Base-by-base conservation (phyloP, 73 alveolate genomes). In the Stentor roeselii region DNA sequence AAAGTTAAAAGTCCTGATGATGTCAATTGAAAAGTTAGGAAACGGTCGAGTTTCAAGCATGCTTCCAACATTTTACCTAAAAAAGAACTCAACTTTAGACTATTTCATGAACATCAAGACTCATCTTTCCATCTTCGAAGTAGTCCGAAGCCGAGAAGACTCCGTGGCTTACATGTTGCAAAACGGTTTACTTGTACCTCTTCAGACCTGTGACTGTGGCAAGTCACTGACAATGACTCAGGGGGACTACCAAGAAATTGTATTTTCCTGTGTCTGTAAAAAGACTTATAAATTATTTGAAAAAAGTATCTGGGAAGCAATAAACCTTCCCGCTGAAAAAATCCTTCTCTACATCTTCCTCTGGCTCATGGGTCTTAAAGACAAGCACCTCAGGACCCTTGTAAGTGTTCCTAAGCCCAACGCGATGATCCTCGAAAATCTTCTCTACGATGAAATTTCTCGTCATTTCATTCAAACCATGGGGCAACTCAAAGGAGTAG, bases 291-390 rank as follows among this genome's bases (percentile, higher is more conserved):
- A 2, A 21, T 67, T 67, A 21, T 32, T 67, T 11, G 80, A 67
- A n/a, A n/a, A 40, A n/a, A 67, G 41, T 67, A 34, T 67, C 0
- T 67, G 80, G 80, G 80, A 67, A 32, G 42, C 80, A 67, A 40
- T 27, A 15, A 21, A 67, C 1, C 80, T 67, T 15, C n/a, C 80
- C n/a, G 41, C n/a, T 27, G 80, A 67, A 30, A 67, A 67, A 21
- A 67, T 67, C 37, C 37, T 67, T 21, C 80, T 67, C 34, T 67
- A 67, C 42, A 67, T 67, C 14, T 30, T 67, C 41, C 37, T 67
- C 11, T 67, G 80, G 80, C 27, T 32, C 11, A 67, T 67, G 80
- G 37, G 37, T 21, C 21, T 34, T 15, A 67, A 40, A 32, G 80
- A 67, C 34, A 67, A 67, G 34, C 42, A 67, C 11, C 21, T 67